Conservation (phyloP, 1,284 basidiomycete species). For the Apiotrichum laibachii region DNA sequence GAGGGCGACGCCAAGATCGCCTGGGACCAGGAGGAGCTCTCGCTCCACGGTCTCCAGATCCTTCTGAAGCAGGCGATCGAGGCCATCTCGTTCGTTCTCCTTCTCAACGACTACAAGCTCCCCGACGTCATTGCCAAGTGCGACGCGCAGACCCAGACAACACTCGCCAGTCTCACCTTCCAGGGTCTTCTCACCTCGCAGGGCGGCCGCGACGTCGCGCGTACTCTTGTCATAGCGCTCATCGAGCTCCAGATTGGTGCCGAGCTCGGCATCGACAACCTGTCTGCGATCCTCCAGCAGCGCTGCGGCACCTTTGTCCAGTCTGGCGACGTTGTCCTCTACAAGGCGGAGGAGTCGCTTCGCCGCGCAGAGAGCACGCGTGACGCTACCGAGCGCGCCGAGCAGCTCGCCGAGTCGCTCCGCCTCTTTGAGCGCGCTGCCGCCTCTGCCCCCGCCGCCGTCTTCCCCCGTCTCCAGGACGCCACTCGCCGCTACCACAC, state of each 20-base stretch:
- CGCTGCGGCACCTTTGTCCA: conserved; percentile 97
- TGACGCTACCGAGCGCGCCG: conserved; percentile 67
- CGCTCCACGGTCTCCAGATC: conserved; percentile 44
- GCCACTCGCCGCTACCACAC: conserved; percentile 82
- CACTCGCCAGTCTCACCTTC: conserved; percentile 69
- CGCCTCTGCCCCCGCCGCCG: conserved; percentile 65
- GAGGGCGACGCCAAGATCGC: conserved; percentile 45
- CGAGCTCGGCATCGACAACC: conserved; percentile 91
- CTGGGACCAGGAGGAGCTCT: conserved; percentile 49
- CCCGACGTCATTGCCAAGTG: conserved; percentile 66
- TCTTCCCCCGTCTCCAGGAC: conserved; percentile 78
- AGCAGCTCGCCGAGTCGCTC: conserved; percentile 75
- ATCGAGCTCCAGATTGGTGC: conserved; percentile 98
- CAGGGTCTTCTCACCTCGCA: conserved; percentile 78
- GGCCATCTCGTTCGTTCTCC: conserved; percentile 86
- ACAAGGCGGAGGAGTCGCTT: conserved; percentile 95
- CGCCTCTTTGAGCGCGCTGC: conserved; percentile 77
- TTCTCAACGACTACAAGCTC: conserved; percentile 86
- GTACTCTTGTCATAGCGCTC: conserved; percentile 86
- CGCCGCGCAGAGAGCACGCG: conserved; percentile 82
- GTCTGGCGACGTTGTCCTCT: conserved; percentile 94
- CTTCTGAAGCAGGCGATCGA: conserved; percentile 81
- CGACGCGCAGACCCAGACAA: conserved; percentile 60
- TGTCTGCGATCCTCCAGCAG: conserved; percentile 89
- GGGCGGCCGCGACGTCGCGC: conserved; percentile 76